A percentile compares a stretch with the other conserved stretches of the same genome.
phyloP scores from a whole-genome alignment of 106 monocot species.

The Iris macrosiphon region DNA sequence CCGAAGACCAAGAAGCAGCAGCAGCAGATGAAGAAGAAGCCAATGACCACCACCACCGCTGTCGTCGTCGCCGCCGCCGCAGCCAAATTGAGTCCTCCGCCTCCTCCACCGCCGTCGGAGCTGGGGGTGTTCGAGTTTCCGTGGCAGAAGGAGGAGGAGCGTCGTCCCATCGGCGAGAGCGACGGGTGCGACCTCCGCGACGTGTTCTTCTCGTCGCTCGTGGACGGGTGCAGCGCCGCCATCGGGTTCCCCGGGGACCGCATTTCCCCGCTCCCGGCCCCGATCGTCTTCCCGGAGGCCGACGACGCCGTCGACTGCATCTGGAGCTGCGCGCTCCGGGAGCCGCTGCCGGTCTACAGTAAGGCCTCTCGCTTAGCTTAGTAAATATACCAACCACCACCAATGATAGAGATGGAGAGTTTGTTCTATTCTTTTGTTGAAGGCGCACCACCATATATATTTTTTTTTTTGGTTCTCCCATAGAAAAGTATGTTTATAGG shows the following conservation, averaged over 20 bases:
- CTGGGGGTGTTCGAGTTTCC: slow-evolving; percentile 69
- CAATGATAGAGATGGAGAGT: no score
- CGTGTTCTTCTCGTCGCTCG: slow-evolving; percentile 75
- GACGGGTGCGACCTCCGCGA: slow-evolving; percentile 33
- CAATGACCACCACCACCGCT: not conserved
- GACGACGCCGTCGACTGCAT: slow-evolving; percentile 40
- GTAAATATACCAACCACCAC: no score
- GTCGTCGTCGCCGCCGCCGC: not conserved
- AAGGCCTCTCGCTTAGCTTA: no score
- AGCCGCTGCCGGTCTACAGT: slow-evolving; percentile 23
- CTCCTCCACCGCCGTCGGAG: slow-evolving; percentile 4
- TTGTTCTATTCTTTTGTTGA: no score
- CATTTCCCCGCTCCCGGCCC: slow-evolving; percentile 8
- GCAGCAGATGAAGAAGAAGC: not conserved
- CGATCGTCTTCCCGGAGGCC: slow-evolving; percentile 14
- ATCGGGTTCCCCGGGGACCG: slow-evolving; percentile 54
- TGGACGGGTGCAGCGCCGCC: slow-evolving; percentile 50
- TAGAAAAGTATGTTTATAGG: no score
- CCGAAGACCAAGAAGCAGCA: no score
- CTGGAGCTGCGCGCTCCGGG: slow-evolving; percentile 39
- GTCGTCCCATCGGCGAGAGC: not conserved
- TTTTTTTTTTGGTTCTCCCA: no score
- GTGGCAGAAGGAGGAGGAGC: slow-evolving; percentile 22
- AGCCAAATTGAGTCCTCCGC: slow-evolving; percentile 7
- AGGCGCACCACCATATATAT: no score